Base-by-base conservation (phyloP, 768 basidiomycete genomes). In the Agrocybe praecox region DNA sequence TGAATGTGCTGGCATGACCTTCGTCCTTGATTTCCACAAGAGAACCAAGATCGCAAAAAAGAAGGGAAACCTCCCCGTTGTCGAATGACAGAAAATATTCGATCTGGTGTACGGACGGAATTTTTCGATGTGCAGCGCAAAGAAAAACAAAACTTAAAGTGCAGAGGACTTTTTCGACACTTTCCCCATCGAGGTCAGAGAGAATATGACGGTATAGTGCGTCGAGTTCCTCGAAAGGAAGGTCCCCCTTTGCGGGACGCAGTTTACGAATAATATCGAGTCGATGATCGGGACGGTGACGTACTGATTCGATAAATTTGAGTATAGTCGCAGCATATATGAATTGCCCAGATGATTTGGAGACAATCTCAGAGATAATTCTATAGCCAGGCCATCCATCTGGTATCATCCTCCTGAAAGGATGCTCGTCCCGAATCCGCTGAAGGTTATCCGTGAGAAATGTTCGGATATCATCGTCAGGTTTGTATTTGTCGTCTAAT, bases 331-430 rank as follows among this genome's bases (percentile, higher is more conserved):
- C 43, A 0, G 64, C 57, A 45, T 63, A 63, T 12, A 59, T 61
- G 34, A 62, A 65, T 22, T 62, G 55, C 1, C 62, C 60, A 0
- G 59, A 60, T 6, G 61, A 56, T 32, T 62, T 58, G 8, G n/a
- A 6, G 6, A 50, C 49, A 10, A 62, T 34, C 1, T 22, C 12
- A 12, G 51, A 21, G 7, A 62, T 29, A 7, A 23, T 21, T 2
- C 12, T 18, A 0, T 18, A 11, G 8, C 15, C 12, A 7, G 58
- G 55, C 57, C 62, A 60, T 7, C 26, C 21, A 0, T 42, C 21
- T 1, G 40, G 43, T 11, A 60, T 52, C 14, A 45, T 32, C 23
- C 24, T 15, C 17, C 19, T 19, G 21, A 34, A 19, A 2, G 43
- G 46, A 49, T 57, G 56, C 2, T 32, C 58, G 8, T 40, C n/a